phyloP scores from a whole-genome alignment of 2,329 filamentous ascomycete genomes.

The Davidsoniella australis region DNA sequence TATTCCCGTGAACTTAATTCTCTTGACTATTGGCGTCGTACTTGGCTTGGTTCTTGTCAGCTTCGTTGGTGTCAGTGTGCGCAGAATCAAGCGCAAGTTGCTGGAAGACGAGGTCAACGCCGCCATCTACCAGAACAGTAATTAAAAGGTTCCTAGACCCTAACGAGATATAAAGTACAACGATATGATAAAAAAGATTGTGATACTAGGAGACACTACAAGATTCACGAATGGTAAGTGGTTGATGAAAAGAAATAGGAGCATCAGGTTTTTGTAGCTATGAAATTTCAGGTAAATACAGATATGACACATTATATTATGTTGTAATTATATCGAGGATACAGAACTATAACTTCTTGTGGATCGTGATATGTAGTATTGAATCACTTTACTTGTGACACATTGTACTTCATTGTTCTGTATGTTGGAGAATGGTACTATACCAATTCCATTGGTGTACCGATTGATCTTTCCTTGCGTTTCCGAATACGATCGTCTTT shows the following conservation, averaged over 20 bases:
- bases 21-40: conserved; percentile 43
- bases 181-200: neutral
- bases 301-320: no score
- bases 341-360: no score
- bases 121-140: conserved; percentile 6
- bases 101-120: conserved; percentile 13
- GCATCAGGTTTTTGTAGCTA: neutral
- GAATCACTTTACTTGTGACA: no score
- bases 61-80: conserved; percentile 39
- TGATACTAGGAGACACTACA: no score
- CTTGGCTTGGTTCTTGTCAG: conserved; percentile 49
- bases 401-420: no score
- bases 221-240: no score
- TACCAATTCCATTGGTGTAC: conserved; percentile 35
- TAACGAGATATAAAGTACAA: neutral
- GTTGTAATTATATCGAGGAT: no score
- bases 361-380: no score
- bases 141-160: neutral
- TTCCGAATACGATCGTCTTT: conserved; percentile 35
- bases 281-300: no score
- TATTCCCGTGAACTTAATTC: conserved; percentile 55
- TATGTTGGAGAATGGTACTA: neutral
- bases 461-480: conserved; percentile 39
- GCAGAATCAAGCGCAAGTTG: conserved; percentile 20
- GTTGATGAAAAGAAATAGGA: neutral